phyloP scores from a whole-genome alignment of 2,329 filamentous ascomycete species.

The Fusarium continuum region DNA sequence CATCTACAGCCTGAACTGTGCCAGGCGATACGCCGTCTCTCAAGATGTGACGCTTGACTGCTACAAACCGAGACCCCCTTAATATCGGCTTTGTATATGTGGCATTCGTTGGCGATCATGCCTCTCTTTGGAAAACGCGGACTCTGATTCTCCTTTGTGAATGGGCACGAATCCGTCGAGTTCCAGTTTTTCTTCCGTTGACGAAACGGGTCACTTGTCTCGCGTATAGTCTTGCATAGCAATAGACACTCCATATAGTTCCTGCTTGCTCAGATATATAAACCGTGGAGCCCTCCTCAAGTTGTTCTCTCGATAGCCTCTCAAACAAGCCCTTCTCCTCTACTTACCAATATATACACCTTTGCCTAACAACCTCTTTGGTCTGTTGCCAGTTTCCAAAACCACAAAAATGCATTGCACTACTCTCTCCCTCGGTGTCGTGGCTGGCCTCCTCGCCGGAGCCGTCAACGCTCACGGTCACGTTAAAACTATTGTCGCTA shows the following conservation, averaged over 20 bases:
- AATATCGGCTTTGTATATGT: conserved; percentile 10
- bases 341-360: neutral
- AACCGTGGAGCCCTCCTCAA: neutral
- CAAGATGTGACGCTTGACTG: conserved; percentile 14
- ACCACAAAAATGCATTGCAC: conserved; percentile 16
- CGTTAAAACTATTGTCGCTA: conserved; percentile 38
- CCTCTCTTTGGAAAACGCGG: conserved; percentile 17
- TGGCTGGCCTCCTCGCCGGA: conserved; percentile 37
- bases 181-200: conserved; percentile 25
- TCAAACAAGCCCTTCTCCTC: conserved; percentile 7
- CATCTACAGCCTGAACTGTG: conserved; percentile 2
- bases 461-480: conserved; percentile 46
- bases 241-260: neutral
- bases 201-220: conserved; percentile 19
- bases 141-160: conserved; percentile 23
- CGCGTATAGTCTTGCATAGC: neutral
- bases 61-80: conserved; percentile 7
- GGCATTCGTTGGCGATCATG: conserved; percentile 5
- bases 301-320: neutral
- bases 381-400: neutral
- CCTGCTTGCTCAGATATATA: conserved; percentile 10
- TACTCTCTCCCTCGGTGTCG: conserved; percentile 22
- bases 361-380: neutral
- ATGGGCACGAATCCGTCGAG: conserved; percentile 18
- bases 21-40: conserved; percentile 2